A percentile compares a stretch with the other conserved stretches of the same genome.
phyloP scores from a whole-genome alignment of 352 stramenopile genomes.

The Globisporangium parvum region DNA sequence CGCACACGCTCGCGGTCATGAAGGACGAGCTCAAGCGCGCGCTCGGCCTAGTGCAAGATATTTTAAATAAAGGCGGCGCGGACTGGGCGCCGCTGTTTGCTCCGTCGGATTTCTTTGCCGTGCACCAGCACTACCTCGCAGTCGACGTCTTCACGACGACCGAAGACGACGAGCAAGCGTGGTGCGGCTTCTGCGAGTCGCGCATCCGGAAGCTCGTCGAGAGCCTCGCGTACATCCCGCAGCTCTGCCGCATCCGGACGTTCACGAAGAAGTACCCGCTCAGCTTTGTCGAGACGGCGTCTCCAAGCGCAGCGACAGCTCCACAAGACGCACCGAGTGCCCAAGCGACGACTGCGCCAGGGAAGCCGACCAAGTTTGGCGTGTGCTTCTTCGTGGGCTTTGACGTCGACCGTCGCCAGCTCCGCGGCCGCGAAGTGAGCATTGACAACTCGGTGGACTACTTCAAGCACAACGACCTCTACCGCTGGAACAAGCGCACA shows the following conservation, averaged over 20 bases:
- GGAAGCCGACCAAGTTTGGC: slow-evolving; percentile 52
- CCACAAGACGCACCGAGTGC: slow-evolving; percentile 7
- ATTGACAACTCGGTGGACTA: slow-evolving; percentile 85
- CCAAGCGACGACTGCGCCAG: neutral
- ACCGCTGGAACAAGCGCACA: slow-evolving; percentile 86
- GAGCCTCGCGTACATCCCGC: slow-evolving; percentile 74
- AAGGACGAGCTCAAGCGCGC: slow-evolving; percentile 90
- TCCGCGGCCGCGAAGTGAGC: slow-evolving; percentile 74
- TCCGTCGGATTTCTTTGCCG: slow-evolving; percentile 82
- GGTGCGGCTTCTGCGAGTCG: slow-evolving; percentile 93
- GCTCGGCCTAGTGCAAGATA: slow-evolving; percentile 72
- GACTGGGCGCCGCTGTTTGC: slow-evolving; percentile 81
- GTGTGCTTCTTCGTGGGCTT: slow-evolving; percentile 85
- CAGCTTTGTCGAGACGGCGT: slow-evolving; percentile 34
- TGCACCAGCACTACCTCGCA: slow-evolving; percentile 87
- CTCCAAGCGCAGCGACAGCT: slow-evolving; percentile 12
- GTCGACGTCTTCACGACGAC: slow-evolving; percentile 90
- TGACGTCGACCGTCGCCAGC: slow-evolving; percentile 72
- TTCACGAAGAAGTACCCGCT: slow-evolving; percentile 85
- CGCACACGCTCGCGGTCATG: slow-evolving; percentile 92
- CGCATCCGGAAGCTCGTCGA: slow-evolving; percentile 90
- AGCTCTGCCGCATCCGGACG: slow-evolving; percentile 72
- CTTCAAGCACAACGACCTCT: slow-evolving; percentile 87
- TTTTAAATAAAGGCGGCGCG: slow-evolving; percentile 73
- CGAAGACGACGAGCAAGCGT: slow-evolving; percentile 88